Evolutionary conservation across 2,329 filamentous ascomycete species (phyloP).

Genomic region (Penicillium sp.): DNA sequence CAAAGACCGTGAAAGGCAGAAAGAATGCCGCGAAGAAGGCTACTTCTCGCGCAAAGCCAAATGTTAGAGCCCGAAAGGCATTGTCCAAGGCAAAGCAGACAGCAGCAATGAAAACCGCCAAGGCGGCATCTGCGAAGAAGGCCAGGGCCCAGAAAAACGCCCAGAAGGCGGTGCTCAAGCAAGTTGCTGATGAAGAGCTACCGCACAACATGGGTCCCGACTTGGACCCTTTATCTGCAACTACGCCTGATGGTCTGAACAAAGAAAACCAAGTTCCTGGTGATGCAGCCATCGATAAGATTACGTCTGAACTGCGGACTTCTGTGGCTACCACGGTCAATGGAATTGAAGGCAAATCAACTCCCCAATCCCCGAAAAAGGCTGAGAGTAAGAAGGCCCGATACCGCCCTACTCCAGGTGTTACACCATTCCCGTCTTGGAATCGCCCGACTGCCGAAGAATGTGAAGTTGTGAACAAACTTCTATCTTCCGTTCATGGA

Average conservation of each 20-base stretch:
- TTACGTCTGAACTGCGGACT: not conserved
- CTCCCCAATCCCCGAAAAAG: not conserved
- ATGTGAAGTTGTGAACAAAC: conserved; percentile 66
- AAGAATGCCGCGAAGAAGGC: not conserved
- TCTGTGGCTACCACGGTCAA: not conserved
- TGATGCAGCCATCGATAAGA: not conserved
- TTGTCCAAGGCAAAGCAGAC: not conserved
- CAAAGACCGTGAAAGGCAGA: conserved; percentile 1
- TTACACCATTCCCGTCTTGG: conserved; percentile 67
- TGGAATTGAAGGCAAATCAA: not conserved
- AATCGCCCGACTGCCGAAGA: conserved; percentile 65
- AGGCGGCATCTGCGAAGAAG: not conserved
- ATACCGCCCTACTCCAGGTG: conserved; percentile 59
- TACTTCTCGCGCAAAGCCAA: not conserved
- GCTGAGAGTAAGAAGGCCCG: conserved; percentile 7
- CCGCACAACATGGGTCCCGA: conserved; percentile 57
- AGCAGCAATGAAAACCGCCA: not conserved
- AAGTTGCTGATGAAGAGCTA: conserved; percentile 45
- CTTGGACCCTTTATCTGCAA: not conserved
- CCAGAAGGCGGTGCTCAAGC: not conserved
- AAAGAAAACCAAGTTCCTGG: conserved; percentile 7
- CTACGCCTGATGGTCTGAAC: not conserved
- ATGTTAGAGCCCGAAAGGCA: not conserved
- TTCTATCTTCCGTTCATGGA: conserved; percentile 68
- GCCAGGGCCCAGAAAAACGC: not conserved